Evolutionary conservation across 441 rosid species (phyloP).

Genomic region (Rhodomyrtus psidioides): DNA sequence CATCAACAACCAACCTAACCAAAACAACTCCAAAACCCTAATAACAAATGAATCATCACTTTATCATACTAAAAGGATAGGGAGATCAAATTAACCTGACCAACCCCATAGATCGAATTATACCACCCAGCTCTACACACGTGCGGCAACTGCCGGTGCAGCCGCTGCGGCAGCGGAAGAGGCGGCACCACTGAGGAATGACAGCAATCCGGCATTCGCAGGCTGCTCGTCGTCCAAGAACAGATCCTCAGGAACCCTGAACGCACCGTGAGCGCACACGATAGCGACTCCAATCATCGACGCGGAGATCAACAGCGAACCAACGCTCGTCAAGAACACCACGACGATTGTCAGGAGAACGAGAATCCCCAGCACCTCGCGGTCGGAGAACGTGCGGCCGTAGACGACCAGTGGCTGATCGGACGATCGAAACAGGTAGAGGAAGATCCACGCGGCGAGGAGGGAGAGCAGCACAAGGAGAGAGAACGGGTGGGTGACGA

Average conservation of each 20-base stretch:
- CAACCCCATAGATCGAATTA: background rate
- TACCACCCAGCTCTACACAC: conserved; percentile 2
- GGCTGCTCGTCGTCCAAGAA: conserved; percentile 11
- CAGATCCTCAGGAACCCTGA: conserved; percentile 12
- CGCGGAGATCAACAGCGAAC: conserved; percentile 10
- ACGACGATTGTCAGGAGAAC: conserved; percentile 5
- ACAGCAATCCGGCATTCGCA: conserved; percentile 6
- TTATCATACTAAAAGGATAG: background rate
- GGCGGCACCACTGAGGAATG: conserved; percentile 11
- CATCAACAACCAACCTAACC: background rate
- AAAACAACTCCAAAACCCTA: background rate
- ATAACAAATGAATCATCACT: background rate
- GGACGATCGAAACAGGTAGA: conserved; percentile 9
- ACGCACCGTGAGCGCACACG: conserved; percentile 5
- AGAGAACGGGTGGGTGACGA: conserved; percentile 12
- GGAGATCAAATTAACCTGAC: background rate
- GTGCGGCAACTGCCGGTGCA: background rate
- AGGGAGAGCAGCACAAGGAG: conserved; percentile 9
- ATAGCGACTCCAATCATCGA: conserved; percentile 7
- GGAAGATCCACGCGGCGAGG: conserved; percentile 9
- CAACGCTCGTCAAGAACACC: conserved; percentile 8
- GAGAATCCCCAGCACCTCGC: conserved; percentile 6
- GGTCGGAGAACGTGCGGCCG: conserved; percentile 11
- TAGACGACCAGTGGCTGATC: conserved; percentile 6
- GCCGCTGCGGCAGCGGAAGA: conserved; percentile 6